These are phyloP conservation scores for Nigrospora osmanthi DNA, from an alignment of 2,329 filamentous ascomycete genomes.

Conservation along the genomic window DNA sequence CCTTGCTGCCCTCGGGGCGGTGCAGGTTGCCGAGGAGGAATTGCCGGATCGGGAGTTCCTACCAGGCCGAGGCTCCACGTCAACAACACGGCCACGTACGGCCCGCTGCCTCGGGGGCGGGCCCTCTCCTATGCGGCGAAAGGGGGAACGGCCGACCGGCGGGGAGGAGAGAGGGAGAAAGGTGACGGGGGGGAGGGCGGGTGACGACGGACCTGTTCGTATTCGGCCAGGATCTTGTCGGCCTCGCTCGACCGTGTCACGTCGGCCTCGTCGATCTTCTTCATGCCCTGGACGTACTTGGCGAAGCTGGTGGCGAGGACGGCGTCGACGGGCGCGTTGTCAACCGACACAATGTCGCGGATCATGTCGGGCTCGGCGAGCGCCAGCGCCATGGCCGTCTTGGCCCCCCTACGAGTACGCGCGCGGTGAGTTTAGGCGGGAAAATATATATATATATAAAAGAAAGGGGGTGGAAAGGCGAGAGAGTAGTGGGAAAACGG, in stretches of 20 bases:
- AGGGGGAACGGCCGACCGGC: not conserved
- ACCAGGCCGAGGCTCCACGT: not conserved
- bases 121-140: not conserved
- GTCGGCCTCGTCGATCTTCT: constrained; percentile 61
- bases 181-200: not conserved
- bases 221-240: constrained; percentile 67
- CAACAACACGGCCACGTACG: no score
- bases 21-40: constrained; percentile 86
- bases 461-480: not conserved
- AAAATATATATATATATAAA: no score
- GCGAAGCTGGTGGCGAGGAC: constrained; percentile 67
- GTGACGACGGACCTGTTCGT: constrained; percentile 50
- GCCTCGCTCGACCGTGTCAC: constrained; percentile 69
- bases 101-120: no score
- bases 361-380: constrained; percentile 62
- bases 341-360: constrained; percentile 69
- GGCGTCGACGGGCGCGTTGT: constrained; percentile 85
- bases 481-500: not conserved
- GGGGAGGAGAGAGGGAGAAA: not conserved
- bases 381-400: constrained; percentile 83
- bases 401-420: constrained; percentile 61
- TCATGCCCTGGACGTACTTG: constrained; percentile 79
- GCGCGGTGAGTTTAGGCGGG: no score
- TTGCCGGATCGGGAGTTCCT: constrained; percentile 71
- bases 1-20: constrained; percentile 40